Evolutionary conservation across 768 basidiomycete species (phyloP), one percentile per base, ranked within the genome.

Genomic region (Russula sp.): DNA sequence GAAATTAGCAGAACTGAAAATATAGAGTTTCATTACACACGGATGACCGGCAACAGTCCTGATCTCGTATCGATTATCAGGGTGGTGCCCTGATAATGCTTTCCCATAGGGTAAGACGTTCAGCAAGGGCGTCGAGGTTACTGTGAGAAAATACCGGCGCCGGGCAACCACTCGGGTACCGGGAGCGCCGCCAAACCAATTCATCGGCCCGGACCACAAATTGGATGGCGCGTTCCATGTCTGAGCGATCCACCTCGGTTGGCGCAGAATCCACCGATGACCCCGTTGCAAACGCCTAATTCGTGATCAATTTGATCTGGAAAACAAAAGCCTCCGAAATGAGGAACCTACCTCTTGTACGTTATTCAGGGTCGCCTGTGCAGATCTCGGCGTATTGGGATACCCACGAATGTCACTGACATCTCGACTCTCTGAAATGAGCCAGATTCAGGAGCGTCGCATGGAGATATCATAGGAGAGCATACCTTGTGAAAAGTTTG

Each of bases 61-160:
- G 40, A 30, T 28, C 49, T 51, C 22, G 24, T 36, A 48, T 44
- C 26, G 53, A 42, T 65, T 40, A 60, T 42, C 52, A 46, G 20
- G 68, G 16, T 26, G 62, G 68, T 32, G 59, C 60, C 61, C 69
- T 69, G 58, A 69, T 26, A 9, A 66, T 64, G 51, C 49, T 69
- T 57, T 69, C 69, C 69, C 69, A 69, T 42, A 69, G 57, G 9
- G 28, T 22, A 46, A 69, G 55, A 24, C 69, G 69, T 50, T 61
- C 56, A 2, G 34, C 34, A 26, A 69, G 32, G 48, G 65, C 64
- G 42, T 67, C 61, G 42, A 69, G 24, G 48, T 69, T 69, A 28
- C 51, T 36, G 32, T 66, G 65, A 24, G 64, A 62, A 52, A 66
- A 69, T 11, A 66, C 57, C 24, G 61, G 54, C 50, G 50, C 64